Conservation (phyloP, 75 land plant genomes). For the Picea glauca region DNA sequence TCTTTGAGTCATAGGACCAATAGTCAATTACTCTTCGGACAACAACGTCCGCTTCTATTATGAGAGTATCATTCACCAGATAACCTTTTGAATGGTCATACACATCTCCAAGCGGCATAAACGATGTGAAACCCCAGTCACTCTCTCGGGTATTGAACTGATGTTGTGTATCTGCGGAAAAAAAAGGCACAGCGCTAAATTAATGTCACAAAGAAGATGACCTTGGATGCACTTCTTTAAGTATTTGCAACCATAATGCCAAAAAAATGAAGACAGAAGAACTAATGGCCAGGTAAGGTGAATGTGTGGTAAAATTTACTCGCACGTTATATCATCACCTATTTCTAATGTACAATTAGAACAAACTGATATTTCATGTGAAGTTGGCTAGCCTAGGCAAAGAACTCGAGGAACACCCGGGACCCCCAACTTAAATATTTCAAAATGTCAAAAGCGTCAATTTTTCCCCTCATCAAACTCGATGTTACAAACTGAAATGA, state of each 20-base stretch:
- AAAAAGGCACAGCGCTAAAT: neutral
- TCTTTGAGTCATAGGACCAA: constrained; percentile 91
- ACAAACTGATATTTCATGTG: no score
- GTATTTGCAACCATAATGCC: neutral
- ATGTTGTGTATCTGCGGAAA: constrained; percentile 80
- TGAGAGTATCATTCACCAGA: constrained; percentile 73
- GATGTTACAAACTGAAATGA: neutral
- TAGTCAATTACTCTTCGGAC: constrained; percentile 73
- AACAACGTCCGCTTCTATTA: constrained; percentile 86
- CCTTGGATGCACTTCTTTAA: neutral
- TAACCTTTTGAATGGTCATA: constrained; percentile 80
- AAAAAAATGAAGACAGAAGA: neutral
- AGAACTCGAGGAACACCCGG: neutral
- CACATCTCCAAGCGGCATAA: constrained; percentile 84
- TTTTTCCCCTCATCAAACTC: no score
- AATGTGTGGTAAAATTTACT: neutral
- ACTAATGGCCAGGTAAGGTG: no score
- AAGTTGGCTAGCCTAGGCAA: neutral
- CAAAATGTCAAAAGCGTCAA: neutral
- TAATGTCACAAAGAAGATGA: neutral
- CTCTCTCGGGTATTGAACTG: constrained; percentile 91
- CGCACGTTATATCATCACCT: neutral
- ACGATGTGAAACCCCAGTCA: constrained; percentile 99
- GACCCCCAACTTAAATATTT: neutral
- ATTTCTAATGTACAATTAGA: neutral